Base-by-base conservation (phyloP, 176 grass and related monocot species). In the Chloris gayana region DNA sequence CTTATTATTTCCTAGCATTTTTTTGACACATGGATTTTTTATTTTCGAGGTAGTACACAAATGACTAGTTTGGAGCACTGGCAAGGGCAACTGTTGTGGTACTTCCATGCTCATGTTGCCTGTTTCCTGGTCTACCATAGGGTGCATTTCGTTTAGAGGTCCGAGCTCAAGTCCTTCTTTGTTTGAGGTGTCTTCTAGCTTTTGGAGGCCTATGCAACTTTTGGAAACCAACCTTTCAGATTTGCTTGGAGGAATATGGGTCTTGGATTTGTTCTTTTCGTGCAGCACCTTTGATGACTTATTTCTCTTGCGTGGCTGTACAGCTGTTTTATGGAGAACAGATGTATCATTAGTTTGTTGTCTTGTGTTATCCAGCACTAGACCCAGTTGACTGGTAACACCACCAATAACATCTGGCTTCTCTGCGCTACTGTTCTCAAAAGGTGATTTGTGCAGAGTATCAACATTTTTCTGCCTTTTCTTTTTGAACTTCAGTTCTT, bases 251-350 rank as follows among this genome's bases (percentile, higher is more conserved):
- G 61, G 56, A 0, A 13, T 67, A 67, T 46, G 37, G 2, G 51
- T 81, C 64, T 45, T 34, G 26, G 15, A 5, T 58, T 51, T 35
- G 30, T 50, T 2, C 17, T 31, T 82, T 29, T 53, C 59, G 69
- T 4, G 45, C 45, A 31, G n/a, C 66, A 57, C 49, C 54, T 68
- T 77, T 35, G 37, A 83, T 46, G 32, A 33, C 22, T 80, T 67
- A 32, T 76, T 78, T 76, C 68, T 81, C n/a, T 92, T 89, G 17
- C 35, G 31, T 75, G 38, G 41, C 37, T 56, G 54, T 67, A 72
- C 21, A 49, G 46, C 14, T 49, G 46, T 14, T 49, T 49, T 49
- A 49, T 18, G 14, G 14, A 49, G 14, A 17, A 4, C 46, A 49
- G 46, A 4, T 49, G 14, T 18, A 49, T 49, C 46, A 17, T 49